phyloP scores from a whole-genome alignment of 2,329 filamentous ascomycete species.

The Aspergillus tamarii region DNA sequence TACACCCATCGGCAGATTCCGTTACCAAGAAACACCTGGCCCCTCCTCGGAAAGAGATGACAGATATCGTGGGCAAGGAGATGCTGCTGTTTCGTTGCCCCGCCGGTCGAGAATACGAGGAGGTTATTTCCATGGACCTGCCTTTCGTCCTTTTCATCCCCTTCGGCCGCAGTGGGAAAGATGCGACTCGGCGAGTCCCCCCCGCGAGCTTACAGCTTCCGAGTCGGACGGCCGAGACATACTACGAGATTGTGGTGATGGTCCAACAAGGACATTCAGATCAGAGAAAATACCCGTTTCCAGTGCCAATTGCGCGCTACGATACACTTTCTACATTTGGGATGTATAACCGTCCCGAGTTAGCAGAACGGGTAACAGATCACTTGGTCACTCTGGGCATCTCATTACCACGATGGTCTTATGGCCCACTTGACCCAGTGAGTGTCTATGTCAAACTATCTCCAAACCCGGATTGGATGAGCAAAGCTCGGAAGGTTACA shows the following conservation, averaged over 20 bases:
- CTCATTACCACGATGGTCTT: constrained; percentile 92
- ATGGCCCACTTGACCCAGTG: constrained; percentile 91
- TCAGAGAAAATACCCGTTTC: constrained; percentile 88
- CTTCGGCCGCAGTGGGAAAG: constrained; percentile 86
- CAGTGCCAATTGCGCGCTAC: constrained; percentile 88
- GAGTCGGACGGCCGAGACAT: constrained; percentile 94
- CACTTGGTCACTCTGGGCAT: constrained; percentile 91
- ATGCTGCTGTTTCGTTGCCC: constrained; percentile 87
- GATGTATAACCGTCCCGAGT: constrained; percentile 98
- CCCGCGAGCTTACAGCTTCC: constrained; percentile 89
- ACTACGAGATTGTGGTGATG: constrained; percentile 93
- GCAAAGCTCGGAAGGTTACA: constrained; percentile 86
- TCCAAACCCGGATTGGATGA: constrained; percentile 88
- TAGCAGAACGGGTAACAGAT: constrained; percentile 81
- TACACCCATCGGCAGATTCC: constrained; percentile 94
- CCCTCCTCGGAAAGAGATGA: constrained; percentile 85
- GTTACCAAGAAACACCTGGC: constrained; percentile 89
- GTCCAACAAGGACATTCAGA: constrained; percentile 87
- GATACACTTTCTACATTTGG: constrained; percentile 97
- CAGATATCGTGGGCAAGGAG: constrained; percentile 93
- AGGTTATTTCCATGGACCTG: constrained; percentile 91
- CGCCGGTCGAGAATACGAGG: constrained; percentile 81
- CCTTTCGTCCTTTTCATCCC: constrained; percentile 98
- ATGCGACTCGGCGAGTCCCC: constrained; percentile 85
- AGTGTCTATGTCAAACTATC: constrained; percentile 94